phyloP scores from a whole-genome alignment of 2,329 filamentous ascomycete genomes.

The Berkeleyomyces rouxiae region DNA sequence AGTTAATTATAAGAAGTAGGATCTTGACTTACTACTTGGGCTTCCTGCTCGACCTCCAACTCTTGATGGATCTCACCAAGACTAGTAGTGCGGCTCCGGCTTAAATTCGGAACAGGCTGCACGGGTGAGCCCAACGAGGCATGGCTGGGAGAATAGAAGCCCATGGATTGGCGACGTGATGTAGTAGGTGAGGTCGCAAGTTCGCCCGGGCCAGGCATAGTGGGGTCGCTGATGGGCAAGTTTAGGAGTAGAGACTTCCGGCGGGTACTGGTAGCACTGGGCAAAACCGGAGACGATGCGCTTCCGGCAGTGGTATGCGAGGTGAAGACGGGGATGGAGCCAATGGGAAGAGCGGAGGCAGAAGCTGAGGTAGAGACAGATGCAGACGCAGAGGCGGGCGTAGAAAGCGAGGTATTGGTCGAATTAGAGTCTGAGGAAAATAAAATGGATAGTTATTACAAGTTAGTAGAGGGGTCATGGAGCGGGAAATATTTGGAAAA shows the following conservation, averaged over 20 bases:
- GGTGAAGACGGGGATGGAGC: constrained; percentile 14
- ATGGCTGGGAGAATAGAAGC: background rate
- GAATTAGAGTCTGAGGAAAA: background rate
- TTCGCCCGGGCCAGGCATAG: constrained; percentile 50
- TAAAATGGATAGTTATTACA: background rate
- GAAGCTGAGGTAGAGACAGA: background rate
- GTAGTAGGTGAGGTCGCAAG: constrained; percentile 31
- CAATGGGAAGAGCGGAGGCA: background rate
- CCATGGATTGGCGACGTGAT: constrained; percentile 15
- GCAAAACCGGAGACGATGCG: background rate
- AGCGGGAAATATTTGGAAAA: background rate
- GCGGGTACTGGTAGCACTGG: constrained; percentile 24
- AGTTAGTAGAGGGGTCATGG: background rate
- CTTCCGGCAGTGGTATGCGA: background rate
- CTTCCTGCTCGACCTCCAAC: constrained; percentile 63
- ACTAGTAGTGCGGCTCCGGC: constrained; percentile 50
- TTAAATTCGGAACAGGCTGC: constrained; percentile 33
- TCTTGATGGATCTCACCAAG: constrained; percentile 65
- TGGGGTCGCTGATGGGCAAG: constrained; percentile 55
- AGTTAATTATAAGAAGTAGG: background rate
- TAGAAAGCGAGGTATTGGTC: background rate
- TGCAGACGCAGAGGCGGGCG: background rate
- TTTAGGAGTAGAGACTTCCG: constrained; percentile 56
- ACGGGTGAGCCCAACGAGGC: background rate
- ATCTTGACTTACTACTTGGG: constrained; percentile 45